Evolutionary conservation across 768 basidiomycete species (phyloP).

Genomic region (Porpolomopsis calyptriformis): DNA sequence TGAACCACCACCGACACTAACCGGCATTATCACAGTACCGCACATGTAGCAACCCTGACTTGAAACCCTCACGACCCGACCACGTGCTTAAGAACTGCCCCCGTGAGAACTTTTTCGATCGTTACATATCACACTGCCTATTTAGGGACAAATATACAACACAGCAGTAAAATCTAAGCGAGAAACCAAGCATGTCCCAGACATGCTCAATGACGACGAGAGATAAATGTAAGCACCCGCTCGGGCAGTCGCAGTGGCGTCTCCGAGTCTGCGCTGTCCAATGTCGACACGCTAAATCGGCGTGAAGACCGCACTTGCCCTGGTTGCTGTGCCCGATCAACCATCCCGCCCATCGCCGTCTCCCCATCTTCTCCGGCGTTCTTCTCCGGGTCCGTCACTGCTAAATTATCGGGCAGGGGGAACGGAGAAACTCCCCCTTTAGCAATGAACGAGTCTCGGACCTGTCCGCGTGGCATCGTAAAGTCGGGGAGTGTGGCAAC

Average conservation of each 20-base stretch:
- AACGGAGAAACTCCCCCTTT: constrained; percentile 15
- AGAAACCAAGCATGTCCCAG: too few relatives aligned
- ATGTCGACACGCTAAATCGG: constrained; percentile 3
- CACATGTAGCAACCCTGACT: too few relatives aligned
- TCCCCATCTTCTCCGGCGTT: not conserved
- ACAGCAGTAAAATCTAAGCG: too few relatives aligned
- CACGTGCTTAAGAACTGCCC: too few relatives aligned
- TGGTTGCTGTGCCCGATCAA: too few relatives aligned
- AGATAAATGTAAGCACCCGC: not conserved
- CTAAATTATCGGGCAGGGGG: not conserved
- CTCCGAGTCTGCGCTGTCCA: not conserved
- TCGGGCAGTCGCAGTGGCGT: constrained; percentile 2
- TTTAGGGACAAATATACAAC: too few relatives aligned
- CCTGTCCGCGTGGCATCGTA: constrained; percentile 13
- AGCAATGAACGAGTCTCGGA: constrained; percentile 2
- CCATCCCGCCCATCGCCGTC: not conserved
- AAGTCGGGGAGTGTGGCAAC: constrained; percentile 15
- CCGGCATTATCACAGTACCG: too few relatives aligned
- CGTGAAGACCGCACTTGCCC: constrained; percentile 6
- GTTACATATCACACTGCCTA: too few relatives aligned
- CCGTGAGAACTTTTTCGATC: too few relatives aligned
- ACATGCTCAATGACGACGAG: too few relatives aligned
- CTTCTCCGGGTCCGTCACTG: not conserved
- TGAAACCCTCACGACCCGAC: too few relatives aligned
- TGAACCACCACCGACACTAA: too few relatives aligned